These are phyloP conservation scores for Pezicula radicicola DNA, from an alignment of 2,329 filamentous ascomycete species.

Conservation along the genomic window DNA sequence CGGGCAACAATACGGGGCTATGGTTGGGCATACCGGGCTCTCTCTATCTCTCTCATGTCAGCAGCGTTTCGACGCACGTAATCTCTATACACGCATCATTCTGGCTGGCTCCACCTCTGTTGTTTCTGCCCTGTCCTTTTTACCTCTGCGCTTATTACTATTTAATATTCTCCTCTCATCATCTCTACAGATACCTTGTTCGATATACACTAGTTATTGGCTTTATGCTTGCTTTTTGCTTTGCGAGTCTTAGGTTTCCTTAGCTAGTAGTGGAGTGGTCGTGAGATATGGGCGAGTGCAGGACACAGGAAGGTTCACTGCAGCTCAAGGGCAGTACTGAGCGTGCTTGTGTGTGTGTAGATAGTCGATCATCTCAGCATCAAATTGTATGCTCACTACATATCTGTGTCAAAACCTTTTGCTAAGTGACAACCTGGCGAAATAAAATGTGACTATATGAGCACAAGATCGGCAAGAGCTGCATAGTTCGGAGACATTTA, in stretches of 20 bases:
- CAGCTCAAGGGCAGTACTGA: not conserved
- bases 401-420: constrained; percentile 10
- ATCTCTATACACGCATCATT: constrained; percentile 24
- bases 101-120: constrained; percentile 32
- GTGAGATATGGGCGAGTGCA: not conserved
- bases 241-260: constrained; percentile 12
- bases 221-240: constrained; percentile 14
- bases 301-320: not conserved
- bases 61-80: constrained; percentile 20
- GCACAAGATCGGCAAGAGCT: no score
- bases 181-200: constrained; percentile 56
- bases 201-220: constrained; percentile 41
- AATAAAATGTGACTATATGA: no score
- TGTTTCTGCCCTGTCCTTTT: constrained; percentile 30
- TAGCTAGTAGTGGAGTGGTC: constrained; percentile 6
- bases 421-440: not conserved
- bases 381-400: not conserved
- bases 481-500: no score
- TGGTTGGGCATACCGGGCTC: constrained; percentile 33
- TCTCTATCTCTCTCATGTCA: constrained; percentile 22
- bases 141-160: constrained; percentile 15
- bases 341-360: not conserved
- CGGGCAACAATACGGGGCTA: constrained; percentile 40
- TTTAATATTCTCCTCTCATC: constrained; percentile 16
- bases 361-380: not conserved